Evolutionary conservation across 805 yeast genomes (phyloP).

Genomic region (Saccharomycopsis fodiens): DNA sequence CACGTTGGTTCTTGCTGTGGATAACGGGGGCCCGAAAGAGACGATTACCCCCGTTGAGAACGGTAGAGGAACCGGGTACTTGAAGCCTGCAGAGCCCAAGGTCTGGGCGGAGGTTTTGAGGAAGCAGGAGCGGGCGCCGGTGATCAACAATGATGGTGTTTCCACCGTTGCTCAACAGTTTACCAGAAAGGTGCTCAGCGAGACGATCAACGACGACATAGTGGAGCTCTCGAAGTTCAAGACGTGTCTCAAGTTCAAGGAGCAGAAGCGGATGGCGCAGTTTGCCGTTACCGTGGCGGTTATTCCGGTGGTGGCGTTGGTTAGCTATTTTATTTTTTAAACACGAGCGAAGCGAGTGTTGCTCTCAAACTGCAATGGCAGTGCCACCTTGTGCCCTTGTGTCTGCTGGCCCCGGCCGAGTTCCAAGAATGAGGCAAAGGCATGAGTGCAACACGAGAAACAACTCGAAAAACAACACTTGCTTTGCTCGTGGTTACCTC

Average conservation of each 20-base stretch:
- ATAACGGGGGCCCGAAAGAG: conserved; percentile 91
- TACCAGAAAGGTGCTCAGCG: conserved; percentile 34
- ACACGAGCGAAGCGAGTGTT: neutral
- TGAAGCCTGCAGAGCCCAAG: conserved; percentile 38
- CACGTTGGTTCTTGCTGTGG: conserved; percentile 77
- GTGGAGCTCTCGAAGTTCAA: conserved; percentile 18
- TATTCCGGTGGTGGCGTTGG: neutral
- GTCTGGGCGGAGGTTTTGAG: conserved; percentile 50
- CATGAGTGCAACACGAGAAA: too few species aligned
- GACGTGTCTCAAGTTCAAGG: conserved; percentile 5
- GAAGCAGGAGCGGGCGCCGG: conserved; percentile 25
- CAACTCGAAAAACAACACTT: too few species aligned
- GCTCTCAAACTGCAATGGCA: neutral
- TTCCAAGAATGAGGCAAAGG: too few species aligned
- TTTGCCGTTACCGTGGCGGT: neutral
- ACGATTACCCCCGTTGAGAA: conserved; percentile 35
- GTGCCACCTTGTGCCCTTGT: neutral
- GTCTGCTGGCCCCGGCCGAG: too few species aligned
- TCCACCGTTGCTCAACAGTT: conserved; percentile 28
- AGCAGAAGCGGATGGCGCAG: conserved; percentile 8
- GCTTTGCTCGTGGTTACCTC: too few species aligned
- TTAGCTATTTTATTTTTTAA: neutral
- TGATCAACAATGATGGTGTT: conserved; percentile 27
- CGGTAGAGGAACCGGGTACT: conserved; percentile 56
- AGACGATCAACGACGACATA: conserved; percentile 30